phyloP scores from a whole-genome alignment of 2,329 filamentous ascomycete species.

The Penicillium rolfsii region DNA sequence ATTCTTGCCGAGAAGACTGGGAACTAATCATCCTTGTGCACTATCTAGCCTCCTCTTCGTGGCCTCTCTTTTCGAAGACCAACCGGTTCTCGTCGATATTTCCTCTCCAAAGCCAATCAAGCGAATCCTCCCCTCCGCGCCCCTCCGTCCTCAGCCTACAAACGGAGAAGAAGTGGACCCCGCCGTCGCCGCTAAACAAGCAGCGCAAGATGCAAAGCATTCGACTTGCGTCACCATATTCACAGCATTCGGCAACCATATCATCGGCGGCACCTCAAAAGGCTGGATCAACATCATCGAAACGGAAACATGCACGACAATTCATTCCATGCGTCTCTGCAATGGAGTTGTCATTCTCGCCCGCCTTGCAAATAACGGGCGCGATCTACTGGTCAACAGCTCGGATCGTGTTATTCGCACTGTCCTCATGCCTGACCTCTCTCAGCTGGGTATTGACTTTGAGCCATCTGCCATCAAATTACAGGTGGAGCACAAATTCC shows the following conservation, averaged over 20 bases:
- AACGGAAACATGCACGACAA: constrained; percentile 74
- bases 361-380: constrained; percentile 79
- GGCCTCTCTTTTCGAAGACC: constrained; percentile 89
- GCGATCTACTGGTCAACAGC: constrained; percentile 87
- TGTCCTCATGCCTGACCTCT: constrained; percentile 80
- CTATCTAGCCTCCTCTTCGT: constrained; percentile 77
- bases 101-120: constrained; percentile 71
- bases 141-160: constrained; percentile 67
- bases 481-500: constrained; percentile 95
- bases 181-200: constrained; percentile 74
- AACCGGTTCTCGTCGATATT: constrained; percentile 85
- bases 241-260: constrained; percentile 80
- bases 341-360: constrained; percentile 86
- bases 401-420: constrained; percentile 95
- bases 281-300: constrained; percentile 97
- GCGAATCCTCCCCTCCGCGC: constrained; percentile 77
- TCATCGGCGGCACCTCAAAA: constrained; percentile 91
- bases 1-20: background rate
- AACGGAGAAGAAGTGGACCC: constrained; percentile 67
- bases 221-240: constrained; percentile 93
- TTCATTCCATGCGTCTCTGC: constrained; percentile 88
- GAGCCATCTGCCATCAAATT: constrained; percentile 85
- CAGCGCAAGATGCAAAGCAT: constrained; percentile 89
- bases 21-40: constrained; percentile 8
- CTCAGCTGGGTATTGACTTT: constrained; percentile 58